Evolutionary conservation across 805 yeast genomes (phyloP), one percentile per base, ranked within the genome.

Genomic region (Diddensiella santjacobensis): DNA sequence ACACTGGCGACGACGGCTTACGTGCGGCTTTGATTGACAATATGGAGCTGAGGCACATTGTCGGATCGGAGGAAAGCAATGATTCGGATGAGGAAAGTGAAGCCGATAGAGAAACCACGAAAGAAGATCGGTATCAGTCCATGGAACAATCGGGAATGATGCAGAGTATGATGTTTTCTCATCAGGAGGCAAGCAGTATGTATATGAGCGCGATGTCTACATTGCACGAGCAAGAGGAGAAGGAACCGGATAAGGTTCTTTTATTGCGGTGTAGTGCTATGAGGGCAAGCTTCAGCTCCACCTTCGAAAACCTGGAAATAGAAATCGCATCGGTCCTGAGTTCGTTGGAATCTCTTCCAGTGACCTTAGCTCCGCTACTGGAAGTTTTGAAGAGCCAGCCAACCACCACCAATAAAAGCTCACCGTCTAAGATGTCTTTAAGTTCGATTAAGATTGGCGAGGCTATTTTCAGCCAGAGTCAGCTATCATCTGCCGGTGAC

Each of bases 151-250:
- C 45, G 23, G 45, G 36, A 4, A 24, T 58, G 47, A 20, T 64
- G 42, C 59, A 65, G 45, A 82, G 88, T 57, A 74, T 79, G 67
- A 69, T 81, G 31, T 83, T 81, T 59, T 80, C 91, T 1, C 83
- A 79, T 46, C 80, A 77, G 44, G 84, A 83, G 48, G 84, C 87
- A 1, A 74, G 80, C 41, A 81, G 89, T 2, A 74, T 87, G 17
- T 87, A 85, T 60, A 80, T 86, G 90, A 86, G 95, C 64, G 95
- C 96, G 1, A 71, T 83, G 8, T 80, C 87, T 0, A 73, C 76
- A 43, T 60, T 79, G 1, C 67, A 73, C 42, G 62, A 40, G n/a
- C 13, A 19, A 3, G 17, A 18, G 15, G 22, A 56, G 47, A 18
- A 36, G 42, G 56, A 56, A 26, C 37, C 61, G 22, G 31, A 39